phyloP scores from a whole-genome alignment of 2,329 filamentous ascomycete genomes.

The Aspergillus sp. region DNA sequence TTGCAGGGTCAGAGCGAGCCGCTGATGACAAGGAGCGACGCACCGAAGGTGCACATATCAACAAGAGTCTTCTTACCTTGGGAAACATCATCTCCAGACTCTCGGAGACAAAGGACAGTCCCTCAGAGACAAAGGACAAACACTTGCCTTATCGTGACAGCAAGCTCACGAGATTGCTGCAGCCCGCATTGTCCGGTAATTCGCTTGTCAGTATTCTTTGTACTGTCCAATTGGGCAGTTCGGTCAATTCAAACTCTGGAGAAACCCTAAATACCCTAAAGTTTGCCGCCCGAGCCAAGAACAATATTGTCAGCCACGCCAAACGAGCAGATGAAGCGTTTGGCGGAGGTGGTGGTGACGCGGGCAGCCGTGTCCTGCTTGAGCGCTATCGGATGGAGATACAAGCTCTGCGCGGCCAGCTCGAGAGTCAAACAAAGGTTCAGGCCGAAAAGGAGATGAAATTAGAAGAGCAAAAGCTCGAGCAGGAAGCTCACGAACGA shows the following conservation, averaged over 20 bases:
- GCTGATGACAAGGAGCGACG: conserved; percentile 93
- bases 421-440: conserved; percentile 78
- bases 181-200: conserved; percentile 89
- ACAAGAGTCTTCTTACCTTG: conserved; percentile 93
- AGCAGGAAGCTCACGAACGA: conserved; percentile 80
- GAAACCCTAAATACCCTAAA: conserved; percentile 97
- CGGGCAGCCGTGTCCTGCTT: conserved; percentile 81
- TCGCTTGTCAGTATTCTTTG: conserved; percentile 97
- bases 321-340: conserved; percentile 92
- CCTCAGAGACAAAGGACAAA: conserved; percentile 79
- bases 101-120: conserved; percentile 85
- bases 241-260: conserved; percentile 73
- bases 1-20: conserved; percentile 94
- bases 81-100: conserved; percentile 93
- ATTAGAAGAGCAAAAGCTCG: conserved; percentile 73
- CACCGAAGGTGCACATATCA: conserved; percentile 96
- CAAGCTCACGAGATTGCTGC: conserved; percentile 90
- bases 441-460: conserved; percentile 65
- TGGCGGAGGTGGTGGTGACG: conserved; percentile 75
- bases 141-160: conserved; percentile 97
- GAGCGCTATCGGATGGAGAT: conserved; percentile 97
- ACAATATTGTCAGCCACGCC: conserved; percentile 95
- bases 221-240: conserved; percentile 86
- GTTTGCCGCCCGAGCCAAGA: conserved; percentile 94
- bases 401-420: conserved; percentile 74